Conservation (phyloP, 176 grass and related monocot genomes). For the Aegilops sharonensis region DNA sequence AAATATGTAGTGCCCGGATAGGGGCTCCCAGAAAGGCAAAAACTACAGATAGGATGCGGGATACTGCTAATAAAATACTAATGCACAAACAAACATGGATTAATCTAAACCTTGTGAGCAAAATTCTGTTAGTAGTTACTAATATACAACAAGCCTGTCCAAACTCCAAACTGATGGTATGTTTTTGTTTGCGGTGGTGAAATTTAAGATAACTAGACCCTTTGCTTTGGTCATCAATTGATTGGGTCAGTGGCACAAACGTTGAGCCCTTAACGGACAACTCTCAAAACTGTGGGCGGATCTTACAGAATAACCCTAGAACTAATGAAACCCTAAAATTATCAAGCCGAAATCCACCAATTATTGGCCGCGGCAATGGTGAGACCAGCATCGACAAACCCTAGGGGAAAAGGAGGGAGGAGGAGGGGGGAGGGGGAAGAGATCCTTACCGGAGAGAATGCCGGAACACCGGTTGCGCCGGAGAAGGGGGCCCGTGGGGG, state of each 20-base stretch:
- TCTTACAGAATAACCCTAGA: no score
- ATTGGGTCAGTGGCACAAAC: background rate
- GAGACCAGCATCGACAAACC: background rate
- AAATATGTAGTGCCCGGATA: background rate
- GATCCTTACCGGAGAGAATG: background rate
- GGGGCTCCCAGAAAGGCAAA: background rate
- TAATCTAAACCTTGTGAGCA: background rate
- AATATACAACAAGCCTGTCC: background rate
- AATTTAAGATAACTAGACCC: no score
- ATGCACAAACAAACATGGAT: background rate
- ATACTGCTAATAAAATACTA: background rate
- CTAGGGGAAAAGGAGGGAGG: background rate
- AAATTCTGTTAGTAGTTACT: background rate
- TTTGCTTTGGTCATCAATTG: background rate
- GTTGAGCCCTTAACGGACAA: no score
- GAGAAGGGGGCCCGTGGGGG: background rate
- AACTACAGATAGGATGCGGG: background rate
- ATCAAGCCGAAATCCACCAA: background rate
- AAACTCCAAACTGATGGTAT: background rate
- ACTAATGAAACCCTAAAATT: no score
- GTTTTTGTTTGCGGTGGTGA: background rate
- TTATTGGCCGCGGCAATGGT: background rate
- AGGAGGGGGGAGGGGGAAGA: background rate
- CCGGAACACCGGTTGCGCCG: background rate
- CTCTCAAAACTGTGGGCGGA: no score